Evolutionary conservation across 192 early-diverging fungal genomes (phyloP), one percentile per base, ranked within the genome.

Genomic region (Backusella parvicylindrica): DNA sequence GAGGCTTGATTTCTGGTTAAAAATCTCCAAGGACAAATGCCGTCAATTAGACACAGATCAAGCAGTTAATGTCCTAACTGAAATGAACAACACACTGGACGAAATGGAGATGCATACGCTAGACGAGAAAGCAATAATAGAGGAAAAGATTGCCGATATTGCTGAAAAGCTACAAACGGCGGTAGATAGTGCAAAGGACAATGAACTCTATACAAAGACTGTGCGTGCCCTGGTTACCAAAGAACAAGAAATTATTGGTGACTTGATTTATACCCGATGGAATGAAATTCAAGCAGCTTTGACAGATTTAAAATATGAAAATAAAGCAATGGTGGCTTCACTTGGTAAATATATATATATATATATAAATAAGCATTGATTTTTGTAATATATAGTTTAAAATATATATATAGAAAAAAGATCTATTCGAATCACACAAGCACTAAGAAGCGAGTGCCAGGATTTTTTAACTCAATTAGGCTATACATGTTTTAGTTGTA

Each of bases 341-440:
- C 37, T 75, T 32, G 71, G 75, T 76, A 75, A 28, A 53, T 26
- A 31, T 26, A 28, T 26, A 64, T 15, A 66, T 13, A 64, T 12
- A 31, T 16, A 7, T 11, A n/a, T 2, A 53, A 33, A 32, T 7
- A 21, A 16, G 37, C 0, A 15, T 33, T 43, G 1, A 28, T 64
- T 38, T 41, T 64, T 47, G 28, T 64, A 4, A 21, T n/a, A n/a
- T n/a, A n/a, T 74, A 23, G 16, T 68, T 6, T 16, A 33, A 32
- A 23, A n/a, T n/a, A n/a, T n/a, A n/a, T 79, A 31, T 73, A 50
- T 89, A 70, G 81, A 80, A 16, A 86, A 89, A 9, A 88, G 90
- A 26, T 73, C 82, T 21, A 73, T 86, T 49, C 70, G 77, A 1
- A 76, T 94, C n/a, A 89, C 88, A 8, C 47, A 77, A 0, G 56